Evolutionary conservation across 768 basidiomycete species (phyloP).

Genomic region (Coprinellus micaceus): DNA sequence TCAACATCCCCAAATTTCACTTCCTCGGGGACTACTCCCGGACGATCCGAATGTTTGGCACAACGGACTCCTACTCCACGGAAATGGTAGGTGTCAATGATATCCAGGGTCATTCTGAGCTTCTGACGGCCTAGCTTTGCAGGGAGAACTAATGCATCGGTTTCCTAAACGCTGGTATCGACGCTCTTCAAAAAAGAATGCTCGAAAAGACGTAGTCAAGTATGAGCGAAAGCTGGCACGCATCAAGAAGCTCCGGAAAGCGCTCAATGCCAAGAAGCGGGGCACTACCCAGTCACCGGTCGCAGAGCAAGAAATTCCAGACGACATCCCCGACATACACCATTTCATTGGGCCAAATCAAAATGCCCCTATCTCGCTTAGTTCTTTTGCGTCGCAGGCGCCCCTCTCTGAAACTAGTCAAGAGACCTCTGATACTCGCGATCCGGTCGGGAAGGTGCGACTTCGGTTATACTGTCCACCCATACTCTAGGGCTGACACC

Average conservation of each 20-base stretch:
- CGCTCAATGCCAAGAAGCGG: neutral
- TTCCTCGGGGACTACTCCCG: conserved; percentile 6
- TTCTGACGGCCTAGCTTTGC: conserved; percentile 14
- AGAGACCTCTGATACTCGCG: neutral
- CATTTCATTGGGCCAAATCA: neutral
- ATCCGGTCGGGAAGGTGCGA: neutral
- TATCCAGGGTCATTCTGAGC: neutral
- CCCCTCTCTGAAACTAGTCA: neutral
- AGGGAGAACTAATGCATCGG: neutral
- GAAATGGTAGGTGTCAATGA: conserved; percentile 22
- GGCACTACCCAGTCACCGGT: no score
- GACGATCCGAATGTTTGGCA: conserved; percentile 1
- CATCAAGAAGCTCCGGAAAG: neutral
- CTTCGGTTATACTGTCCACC: neutral
- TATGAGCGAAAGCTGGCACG: neutral
- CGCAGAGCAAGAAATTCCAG: neutral
- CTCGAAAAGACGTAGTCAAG: neutral
- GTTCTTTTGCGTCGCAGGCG: neutral
- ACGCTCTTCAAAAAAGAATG: neutral
- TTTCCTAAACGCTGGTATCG: neutral
- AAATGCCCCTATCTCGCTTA: neutral
- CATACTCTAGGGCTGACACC: no score
- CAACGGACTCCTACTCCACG: conserved; percentile 14
- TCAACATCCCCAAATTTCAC: conserved; percentile 3
- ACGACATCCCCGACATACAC: neutral